Evolutionary conservation across 164 flowering plant genomes (phyloP).

Genomic region (Piper longum): DNA sequence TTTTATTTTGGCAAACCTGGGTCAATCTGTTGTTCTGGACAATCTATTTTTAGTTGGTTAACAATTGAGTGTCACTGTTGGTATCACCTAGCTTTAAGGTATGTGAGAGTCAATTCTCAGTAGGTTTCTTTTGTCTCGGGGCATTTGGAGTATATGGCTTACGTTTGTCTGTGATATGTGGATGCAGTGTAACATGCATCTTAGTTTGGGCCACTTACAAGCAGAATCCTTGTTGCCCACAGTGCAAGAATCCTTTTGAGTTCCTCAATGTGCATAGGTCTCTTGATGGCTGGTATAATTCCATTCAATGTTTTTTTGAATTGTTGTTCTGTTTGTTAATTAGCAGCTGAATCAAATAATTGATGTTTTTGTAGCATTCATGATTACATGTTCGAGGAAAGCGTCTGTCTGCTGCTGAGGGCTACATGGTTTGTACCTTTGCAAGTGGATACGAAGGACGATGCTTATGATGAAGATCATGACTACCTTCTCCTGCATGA

Average conservation of each 20-base stretch:
- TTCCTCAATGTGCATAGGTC: conserved; percentile 68
- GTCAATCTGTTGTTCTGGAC: too few species aligned
- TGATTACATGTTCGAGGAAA: conserved; percentile 95
- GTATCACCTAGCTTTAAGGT: too few species aligned
- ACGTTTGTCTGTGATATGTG: neutral
- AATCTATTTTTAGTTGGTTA: too few species aligned
- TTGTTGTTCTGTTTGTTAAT: neutral
- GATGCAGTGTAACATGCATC: conserved; percentile 71
- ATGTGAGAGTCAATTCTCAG: too few species aligned
- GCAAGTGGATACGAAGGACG: conserved; percentile 31
- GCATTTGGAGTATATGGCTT: neutral
- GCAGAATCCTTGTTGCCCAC: conserved; percentile 69
- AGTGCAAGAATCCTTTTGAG: conserved; percentile 76
- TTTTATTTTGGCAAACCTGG: too few species aligned
- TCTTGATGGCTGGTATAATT: conserved; percentile 73
- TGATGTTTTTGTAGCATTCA: conserved; percentile 33
- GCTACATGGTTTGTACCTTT: conserved; percentile 78
- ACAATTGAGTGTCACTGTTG: too few species aligned
- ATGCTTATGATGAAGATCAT: conserved; percentile 18
- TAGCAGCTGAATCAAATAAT: neutral
- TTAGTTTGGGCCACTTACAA: conserved; percentile 75
- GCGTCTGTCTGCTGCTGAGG: conserved; percentile 84
- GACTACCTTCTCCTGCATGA: conserved; percentile 10
- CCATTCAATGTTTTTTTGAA: neutral
- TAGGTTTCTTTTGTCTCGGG: neutral